Evolutionary conservation across 2,329 filamentous ascomycete species (phyloP), one percentile per base, ranked within the genome.

Genomic region (Ophiostoma ulmi): DNA sequence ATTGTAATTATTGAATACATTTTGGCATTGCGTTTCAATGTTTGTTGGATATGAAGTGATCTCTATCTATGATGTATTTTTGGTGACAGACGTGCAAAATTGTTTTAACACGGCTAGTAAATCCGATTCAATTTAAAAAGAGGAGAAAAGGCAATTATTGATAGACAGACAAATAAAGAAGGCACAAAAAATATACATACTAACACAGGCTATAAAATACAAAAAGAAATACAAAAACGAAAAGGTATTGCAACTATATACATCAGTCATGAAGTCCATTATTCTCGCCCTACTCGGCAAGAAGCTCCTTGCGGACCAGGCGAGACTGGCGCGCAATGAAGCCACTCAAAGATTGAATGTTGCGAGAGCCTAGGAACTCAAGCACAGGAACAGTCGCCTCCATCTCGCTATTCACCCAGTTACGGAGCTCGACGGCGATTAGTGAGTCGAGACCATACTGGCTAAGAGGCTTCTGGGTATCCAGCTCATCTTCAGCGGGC

Each of bases 361-460:
- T 74, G 69, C 72, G 73, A 14, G 44, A 65, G 55, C 72, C 73
- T 0, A 74, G 22, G 61, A 74, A 74, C 58, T 74, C 73, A 38
- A 73, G 70, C 4, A 74, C 73, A 13, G 73, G 73, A n/a, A 74
- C 71, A 17, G 73, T 73, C 17, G 72, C 73, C 69, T 73, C 73
- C 71, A 74, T 72, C 55, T 74, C 72, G 66, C 71, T 73, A 63
- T 66, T 72, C 35, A 73, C 70, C 73, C 73, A 74, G 70, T 74
- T 74, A 58, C 73, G 72, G 63, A 74, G 68, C 55, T 74, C 73
- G 35, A 74, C 72, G 20, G 73, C 73, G 14, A 74, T 71, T 13
- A 74, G 70, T 31, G 73, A 74, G 71, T 74, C 73, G 36, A 74
- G 69, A 44, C 73, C 73, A 68, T 72, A 73, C 67, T 72, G 70